These are phyloP conservation scores for Candida andamanensis DNA, from an alignment of 805 yeast species.

Conservation along the genomic window DNA sequence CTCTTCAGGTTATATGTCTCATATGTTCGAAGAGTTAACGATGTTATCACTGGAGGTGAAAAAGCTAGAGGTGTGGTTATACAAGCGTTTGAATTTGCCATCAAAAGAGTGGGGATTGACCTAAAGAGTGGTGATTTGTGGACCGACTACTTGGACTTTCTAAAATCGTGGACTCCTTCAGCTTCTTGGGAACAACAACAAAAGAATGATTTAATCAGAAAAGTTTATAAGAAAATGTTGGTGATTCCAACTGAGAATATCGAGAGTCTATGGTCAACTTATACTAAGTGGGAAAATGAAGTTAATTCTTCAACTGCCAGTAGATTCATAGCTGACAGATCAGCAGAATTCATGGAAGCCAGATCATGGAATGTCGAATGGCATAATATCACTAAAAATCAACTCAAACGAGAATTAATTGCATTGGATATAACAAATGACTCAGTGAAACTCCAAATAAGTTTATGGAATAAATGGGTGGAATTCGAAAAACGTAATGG, in stretches of 20 bases:
- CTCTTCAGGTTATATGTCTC: constrained; percentile 75
- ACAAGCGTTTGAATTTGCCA: constrained; percentile 80
- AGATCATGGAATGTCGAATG: constrained; percentile 73
- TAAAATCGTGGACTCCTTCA: constrained; percentile 72
- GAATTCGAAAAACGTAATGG: constrained; percentile 74
- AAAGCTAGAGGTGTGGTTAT: constrained; percentile 67
- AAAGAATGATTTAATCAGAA: constrained; percentile 69
- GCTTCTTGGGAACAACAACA: constrained; percentile 83
- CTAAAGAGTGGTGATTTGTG: constrained; percentile 66
- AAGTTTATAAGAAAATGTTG: constrained; percentile 63
- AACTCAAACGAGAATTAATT: constrained; percentile 39
- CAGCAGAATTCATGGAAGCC: constrained; percentile 83
- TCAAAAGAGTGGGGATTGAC: constrained; percentile 75
- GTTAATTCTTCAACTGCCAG: constrained; percentile 73
- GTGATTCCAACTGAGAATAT: constrained; percentile 71
- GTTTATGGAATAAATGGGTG: constrained; percentile 69
- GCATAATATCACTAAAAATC: constrained; percentile 47
- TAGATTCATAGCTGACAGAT: constrained; percentile 75
- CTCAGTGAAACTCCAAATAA: constrained; percentile 38
- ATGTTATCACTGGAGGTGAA: constrained; percentile 75
- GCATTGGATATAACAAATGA: constrained; percentile 21
- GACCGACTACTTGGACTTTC: constrained; percentile 77
- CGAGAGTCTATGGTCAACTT: constrained; percentile 76
- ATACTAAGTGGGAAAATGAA: constrained; percentile 79
- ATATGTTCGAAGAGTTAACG: constrained; percentile 68